Conservation (phyloP, 306 rosid genomes). For the Dryas drummondii region DNA sequence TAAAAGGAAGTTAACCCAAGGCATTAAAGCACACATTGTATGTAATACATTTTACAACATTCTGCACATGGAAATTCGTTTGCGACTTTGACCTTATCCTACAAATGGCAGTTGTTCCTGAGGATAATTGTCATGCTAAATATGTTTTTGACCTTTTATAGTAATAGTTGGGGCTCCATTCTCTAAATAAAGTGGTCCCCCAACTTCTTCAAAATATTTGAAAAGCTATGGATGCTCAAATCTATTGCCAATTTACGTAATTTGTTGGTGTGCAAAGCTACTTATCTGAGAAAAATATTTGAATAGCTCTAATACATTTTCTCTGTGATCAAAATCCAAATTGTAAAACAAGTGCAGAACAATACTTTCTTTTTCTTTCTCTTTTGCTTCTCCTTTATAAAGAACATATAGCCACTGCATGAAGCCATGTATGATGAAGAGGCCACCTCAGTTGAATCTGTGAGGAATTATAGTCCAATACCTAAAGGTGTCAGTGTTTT, state of each 20-base stretch:
- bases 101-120: background rate
- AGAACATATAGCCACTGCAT: background rate
- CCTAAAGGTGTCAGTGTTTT: conserved; percentile 28
- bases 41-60: background rate
- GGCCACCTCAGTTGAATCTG: background rate
- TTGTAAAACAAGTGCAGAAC: background rate
- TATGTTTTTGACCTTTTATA: background rate
- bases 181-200: background rate
- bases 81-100: background rate
- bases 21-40: background rate
- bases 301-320: background rate
- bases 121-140: background rate
- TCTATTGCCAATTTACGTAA: background rate
- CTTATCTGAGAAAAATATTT: too few species aligned
- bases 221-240: background rate
- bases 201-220: background rate
- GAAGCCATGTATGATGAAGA: background rate
- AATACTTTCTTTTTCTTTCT: background rate
- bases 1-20: background rate
- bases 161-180: background rate
- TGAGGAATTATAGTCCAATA: conserved; percentile 4
- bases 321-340: background rate
- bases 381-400: background rate
- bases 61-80: background rate
- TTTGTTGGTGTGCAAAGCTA: background rate